phyloP scores from a whole-genome alignment of 2,329 filamentous ascomycete species.

The Talaromyces amestolkiae region DNA sequence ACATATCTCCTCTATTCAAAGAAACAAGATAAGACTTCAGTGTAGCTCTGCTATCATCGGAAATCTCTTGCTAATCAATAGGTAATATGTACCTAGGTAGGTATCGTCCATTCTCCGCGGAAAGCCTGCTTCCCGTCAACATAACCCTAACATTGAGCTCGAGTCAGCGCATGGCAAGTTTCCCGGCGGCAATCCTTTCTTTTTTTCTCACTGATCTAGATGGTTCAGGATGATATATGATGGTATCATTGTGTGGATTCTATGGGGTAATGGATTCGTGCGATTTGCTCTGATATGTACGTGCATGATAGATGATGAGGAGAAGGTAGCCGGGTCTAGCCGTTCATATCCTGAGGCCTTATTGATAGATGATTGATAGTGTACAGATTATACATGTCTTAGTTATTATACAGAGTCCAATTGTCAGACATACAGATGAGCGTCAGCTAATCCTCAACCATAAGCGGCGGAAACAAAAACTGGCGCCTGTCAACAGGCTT shows the following conservation, averaged over 20 bases:
- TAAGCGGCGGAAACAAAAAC: conserved; percentile 53
- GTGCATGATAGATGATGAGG: background rate
- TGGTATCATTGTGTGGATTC: conserved; percentile 17
- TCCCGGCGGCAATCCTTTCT: background rate
- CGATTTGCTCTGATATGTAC: background rate
- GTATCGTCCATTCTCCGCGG: background rate
- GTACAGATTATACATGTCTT: background rate
- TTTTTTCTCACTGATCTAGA: background rate
- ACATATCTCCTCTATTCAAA: background rate
- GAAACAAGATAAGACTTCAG: background rate
- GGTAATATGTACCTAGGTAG: background rate
- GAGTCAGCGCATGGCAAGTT: background rate
- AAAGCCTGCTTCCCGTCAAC: background rate
- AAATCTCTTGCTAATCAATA: background rate
- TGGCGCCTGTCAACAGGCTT: conserved; percentile 35
- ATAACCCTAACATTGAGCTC: background rate
- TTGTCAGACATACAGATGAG: background rate
- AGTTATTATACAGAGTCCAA: background rate
- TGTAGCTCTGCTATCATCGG: background rate
- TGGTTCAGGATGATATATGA: background rate
- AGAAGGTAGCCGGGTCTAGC: conserved; percentile 12
- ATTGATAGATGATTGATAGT: background rate
- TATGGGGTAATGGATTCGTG: conserved; percentile 19
- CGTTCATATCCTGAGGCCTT: conserved; percentile 1
- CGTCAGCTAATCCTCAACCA: conserved; percentile 36